Evolutionary conservation across 1,139 yeast genomes (phyloP).

Genomic region (Hyphopichia khmerensis): DNA sequence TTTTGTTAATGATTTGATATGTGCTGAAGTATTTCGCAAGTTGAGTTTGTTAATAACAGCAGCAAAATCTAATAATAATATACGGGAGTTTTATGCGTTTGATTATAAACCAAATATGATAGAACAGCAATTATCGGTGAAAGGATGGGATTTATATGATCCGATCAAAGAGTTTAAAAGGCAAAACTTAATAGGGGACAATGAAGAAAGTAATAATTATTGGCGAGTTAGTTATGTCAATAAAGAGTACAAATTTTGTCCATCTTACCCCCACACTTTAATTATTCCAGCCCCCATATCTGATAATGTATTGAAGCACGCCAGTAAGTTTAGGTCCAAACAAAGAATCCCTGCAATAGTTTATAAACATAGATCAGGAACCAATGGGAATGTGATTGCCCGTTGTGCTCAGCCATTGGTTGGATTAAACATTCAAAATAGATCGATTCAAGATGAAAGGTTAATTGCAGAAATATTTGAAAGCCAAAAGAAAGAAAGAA

Average conservation of each 20-base stretch:
- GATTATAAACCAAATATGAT: conserved; percentile 51
- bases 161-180: conserved; percentile 65
- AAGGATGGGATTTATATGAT: conserved; percentile 76
- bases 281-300: conserved; percentile 75
- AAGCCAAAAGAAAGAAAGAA: conserved; percentile 37
- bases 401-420: conserved; percentile 93
- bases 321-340: conserved; percentile 83
- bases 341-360: conserved; percentile 80
- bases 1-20: conserved; percentile 57
- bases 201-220: conserved; percentile 13
- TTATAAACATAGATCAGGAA: conserved; percentile 58
- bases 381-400: conserved; percentile 76
- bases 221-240: conserved; percentile 80
- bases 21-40: conserved; percentile 72
- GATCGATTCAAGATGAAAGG: conserved; percentile 91
- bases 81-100: conserved; percentile 50
- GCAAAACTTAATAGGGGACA: conserved; percentile 45
- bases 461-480: conserved; percentile 71
- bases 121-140: conserved; percentile 57
- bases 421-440: conserved; percentile 75
- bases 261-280: conserved; percentile 69
- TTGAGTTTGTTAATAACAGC: conserved; percentile 59
- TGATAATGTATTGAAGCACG: conserved; percentile 79
- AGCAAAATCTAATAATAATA: conserved; percentile 29
- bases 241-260: conserved; percentile 62